Percentiles rank a stretch among this genome's conserved stretches.
Conservation (phyloP, 257 asterid genomes). For the Lavandula angustifolia region DNA sequence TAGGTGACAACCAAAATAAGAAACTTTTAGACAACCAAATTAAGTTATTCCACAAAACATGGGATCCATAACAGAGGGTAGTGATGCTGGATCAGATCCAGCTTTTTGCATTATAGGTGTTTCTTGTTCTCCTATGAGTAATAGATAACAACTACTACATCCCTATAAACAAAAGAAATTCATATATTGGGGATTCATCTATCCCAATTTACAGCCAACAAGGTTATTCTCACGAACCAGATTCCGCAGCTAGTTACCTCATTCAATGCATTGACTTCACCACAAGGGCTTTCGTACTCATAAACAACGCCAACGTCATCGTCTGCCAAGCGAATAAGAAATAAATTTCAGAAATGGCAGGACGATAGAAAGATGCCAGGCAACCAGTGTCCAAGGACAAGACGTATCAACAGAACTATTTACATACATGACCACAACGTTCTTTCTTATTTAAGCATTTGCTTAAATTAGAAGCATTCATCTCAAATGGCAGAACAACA, state of each 20-base stretch:
- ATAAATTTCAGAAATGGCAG: constrained; percentile 1
- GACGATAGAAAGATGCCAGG: constrained; percentile 17
- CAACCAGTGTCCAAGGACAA: neutral
- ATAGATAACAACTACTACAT: neutral
- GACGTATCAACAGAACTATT: neutral
- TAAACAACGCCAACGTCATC: constrained; percentile 39
- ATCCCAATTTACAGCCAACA: constrained; percentile 12
- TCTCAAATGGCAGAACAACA: neutral
- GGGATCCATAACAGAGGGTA: constrained; percentile 20
- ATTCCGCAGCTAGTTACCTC: constrained; percentile 39
- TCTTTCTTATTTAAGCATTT: constrained; percentile 1
- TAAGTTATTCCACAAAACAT: constrained; percentile 11
- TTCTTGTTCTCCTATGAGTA: neutral
- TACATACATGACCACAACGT: neutral
- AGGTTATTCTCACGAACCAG: constrained; percentile 5
- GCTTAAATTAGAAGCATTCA: neutral
- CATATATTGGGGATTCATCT: neutral
- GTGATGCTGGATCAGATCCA: constrained; percentile 19
- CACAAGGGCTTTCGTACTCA: constrained; percentile 33
- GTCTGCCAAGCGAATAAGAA: constrained; percentile 38
- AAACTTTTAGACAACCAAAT: neutral
- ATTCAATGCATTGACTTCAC: constrained; percentile 28
- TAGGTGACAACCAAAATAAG: neutral
- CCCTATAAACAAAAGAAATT: neutral
- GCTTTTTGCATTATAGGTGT: neutral